Base-by-base conservation (phyloP, 2,329 filamentous ascomycete species). In the Phialocephala subalpina region DNA sequence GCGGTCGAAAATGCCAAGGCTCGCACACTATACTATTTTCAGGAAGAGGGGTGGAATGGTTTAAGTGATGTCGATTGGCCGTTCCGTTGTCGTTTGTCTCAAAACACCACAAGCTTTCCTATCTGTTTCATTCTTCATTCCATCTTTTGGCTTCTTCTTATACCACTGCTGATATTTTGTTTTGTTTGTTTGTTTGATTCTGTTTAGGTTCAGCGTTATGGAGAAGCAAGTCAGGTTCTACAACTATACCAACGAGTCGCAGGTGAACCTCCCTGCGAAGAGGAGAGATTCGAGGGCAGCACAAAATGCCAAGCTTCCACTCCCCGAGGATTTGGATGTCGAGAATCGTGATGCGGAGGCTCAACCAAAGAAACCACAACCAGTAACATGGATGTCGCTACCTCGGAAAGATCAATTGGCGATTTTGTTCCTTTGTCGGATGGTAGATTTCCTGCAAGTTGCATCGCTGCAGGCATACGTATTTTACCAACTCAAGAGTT, bases 401-500 rank as follows among this genome's bases (percentile, higher is more conserved):
- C 92, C 92, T 1, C 83, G 87, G 56, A 94, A 92, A 77, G 84
- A 87, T 66, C 91, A 94, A 75, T 82, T 94, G 7, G 79, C 86
- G 38, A 88, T 94, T 60, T 79, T 94, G 25, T 92, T 90, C 12
- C 80, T 93, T 29, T 87, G 89, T 57, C 87, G 91, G 18, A 80
- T 93, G 8, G 90, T 90, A 9, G 91, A 94, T 75, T 92, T 92
- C 55, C 79, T 94, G 42, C 90, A 91, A 5, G 86, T 92, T 70
- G 90, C 89, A 7, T 87, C 84, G 9, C 77, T 90, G 1, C 82
- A 88, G 58, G 84, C 88, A 1, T 92, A 92, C 75, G 84, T 92
- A 75, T 92, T 89, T 79, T 91, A 91, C 77, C 89, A 92, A 74
- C 84, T 93, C 18, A 86, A 86, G 63, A 91, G 87, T 0, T 91